phyloP scores from a whole-genome alignment of 176 grass and related monocot species.

The Zea mays region Zm-B73-REFERENCE-NAM-5.0 NC_050097.1:196773501-196774000 shows the following conservation, averaged over 20 bases:
- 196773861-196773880: no score
- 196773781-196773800: no score
- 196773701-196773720: neutral
- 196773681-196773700: neutral
- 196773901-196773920: no score
- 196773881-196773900: no score
- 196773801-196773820: no score
- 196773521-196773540: conserved; percentile 40
- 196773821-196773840: no score
- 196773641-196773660: conserved; percentile 1
- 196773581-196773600: conserved; percentile 38
- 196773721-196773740: neutral
- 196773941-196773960: no score
- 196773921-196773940: no score
- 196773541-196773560: conserved; percentile 29
- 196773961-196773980: no score
- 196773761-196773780: neutral
- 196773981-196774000: no score
- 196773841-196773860: no score
- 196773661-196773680: neutral
- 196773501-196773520: conserved; percentile 17
- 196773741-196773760: neutral
- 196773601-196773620: conserved; percentile 38
- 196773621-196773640: conserved; percentile 17
- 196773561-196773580: neutral